These are phyloP conservation scores for Aspergillus pseudonomiae DNA, from an alignment of 2,329 filamentous ascomycete genomes.

Conservation along the genomic window DNA sequence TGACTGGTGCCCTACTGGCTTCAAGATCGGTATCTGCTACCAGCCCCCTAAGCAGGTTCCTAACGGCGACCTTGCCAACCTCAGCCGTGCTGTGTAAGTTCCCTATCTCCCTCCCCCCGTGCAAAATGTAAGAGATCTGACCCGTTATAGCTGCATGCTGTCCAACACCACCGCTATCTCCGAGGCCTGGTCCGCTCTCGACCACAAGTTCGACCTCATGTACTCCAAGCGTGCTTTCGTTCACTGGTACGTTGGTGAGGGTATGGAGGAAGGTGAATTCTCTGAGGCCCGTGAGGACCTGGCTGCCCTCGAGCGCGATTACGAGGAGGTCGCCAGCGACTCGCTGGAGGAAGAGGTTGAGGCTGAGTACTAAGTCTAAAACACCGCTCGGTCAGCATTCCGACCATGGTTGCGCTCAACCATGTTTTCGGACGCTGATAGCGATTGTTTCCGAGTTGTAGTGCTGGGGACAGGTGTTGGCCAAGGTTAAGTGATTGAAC, in stretches of 20 bases:
- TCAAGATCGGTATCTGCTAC: conserved; percentile 99
- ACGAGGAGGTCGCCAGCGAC: conserved; percentile 97
- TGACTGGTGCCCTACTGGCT: conserved; percentile 99
- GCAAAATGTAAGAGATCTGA: conserved; percentile 27
- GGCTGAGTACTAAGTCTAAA: conserved; percentile 76
- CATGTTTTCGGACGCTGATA: conserved; percentile 19
- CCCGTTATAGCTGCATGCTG: conserved; percentile 78
- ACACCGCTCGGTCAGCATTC: background rate
- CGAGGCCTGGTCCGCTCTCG: conserved; percentile 95
- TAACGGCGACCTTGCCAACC: conserved; percentile 95
- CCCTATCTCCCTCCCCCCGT: background rate
- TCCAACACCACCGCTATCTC: conserved; percentile 93
- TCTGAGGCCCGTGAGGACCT: conserved; percentile 98
- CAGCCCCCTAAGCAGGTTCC: conserved; percentile 94
- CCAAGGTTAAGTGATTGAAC: conserved; percentile 27
- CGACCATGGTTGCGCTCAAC: conserved; percentile 19
- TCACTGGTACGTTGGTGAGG: conserved; percentile 99
- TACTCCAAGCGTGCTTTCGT: conserved; percentile 99
- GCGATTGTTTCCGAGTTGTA: conserved; percentile 25
- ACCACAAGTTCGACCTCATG: conserved; percentile 99
- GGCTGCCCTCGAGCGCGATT: conserved; percentile 95
- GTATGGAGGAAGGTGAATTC: conserved; percentile 99
- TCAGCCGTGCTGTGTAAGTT: conserved; percentile 95
- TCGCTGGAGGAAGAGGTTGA: conserved; percentile 85
- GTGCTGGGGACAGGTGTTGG: conserved; percentile 28